Base-by-base conservation (phyloP, 192 early-diverging fungal species). In the Lobosporangium transversale region DNA sequence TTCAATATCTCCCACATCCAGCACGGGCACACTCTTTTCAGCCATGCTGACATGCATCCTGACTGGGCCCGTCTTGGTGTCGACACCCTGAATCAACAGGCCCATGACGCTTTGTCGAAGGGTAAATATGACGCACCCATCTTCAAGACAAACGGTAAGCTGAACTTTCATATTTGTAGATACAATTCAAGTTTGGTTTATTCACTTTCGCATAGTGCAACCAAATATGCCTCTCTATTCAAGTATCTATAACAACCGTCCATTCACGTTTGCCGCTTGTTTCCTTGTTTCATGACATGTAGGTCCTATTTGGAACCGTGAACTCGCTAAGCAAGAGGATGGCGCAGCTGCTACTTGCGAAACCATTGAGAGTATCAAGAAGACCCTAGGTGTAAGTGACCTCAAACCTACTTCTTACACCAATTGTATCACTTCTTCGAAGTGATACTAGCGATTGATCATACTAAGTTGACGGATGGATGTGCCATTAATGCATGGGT, bases 1-100 rank as follows among this genome's bases (percentile, higher is more conserved):
- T 70, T 70, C 43, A 70, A 70, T 33, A 70, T 70, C 36, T 62
- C 58, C 52, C 51, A 70, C 27, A 54, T 66, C 35, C 58, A 70
- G 26, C 35, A 61, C 32, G 59, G 58, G 4, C 68, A 70, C 52
- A 70, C 58, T 17, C 51, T 53, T 30, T 70, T 70, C 43, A 62
- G 58, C 12, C 68, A 70, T 36, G 68, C 50, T 35, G 68, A 70
- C 23, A 60, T 70, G 59, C 37, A 62, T 18, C 50, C 50, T 11
- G 68, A 70, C 29, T 70, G 68, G 68, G 68, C 68, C 18, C 7
- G 32, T 15, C 23, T 62, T 18, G 68, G 68, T 3, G 59, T 62
- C 30, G 59, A 70, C 26, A 18, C 12, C 2, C 21, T 70, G 43
- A 70, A 70, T 43, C 1, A n/a, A 5, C 42, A 62, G 51, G 59